Conservation (phyloP, 352 stramenopile species). For the Phytopythium kandeliae region DNA sequence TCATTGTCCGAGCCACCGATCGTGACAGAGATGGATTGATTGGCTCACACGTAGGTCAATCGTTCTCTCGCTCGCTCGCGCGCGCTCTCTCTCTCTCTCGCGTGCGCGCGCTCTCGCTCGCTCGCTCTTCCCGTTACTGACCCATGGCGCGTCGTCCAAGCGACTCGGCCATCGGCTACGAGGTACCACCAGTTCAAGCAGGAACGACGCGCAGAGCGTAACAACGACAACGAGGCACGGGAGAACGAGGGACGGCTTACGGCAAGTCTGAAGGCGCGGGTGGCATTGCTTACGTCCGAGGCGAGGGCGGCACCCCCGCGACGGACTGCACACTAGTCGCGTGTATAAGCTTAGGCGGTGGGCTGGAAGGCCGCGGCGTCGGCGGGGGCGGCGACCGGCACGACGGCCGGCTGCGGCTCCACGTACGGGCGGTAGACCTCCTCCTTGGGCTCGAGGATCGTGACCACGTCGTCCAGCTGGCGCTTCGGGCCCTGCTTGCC, state of each 20-base stretch:
- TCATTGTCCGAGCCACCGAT: too few species aligned
- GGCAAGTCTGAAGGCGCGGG: slow-evolving; percentile 7
- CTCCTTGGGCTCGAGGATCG: slow-evolving; percentile 99
- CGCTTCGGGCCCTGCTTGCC: slow-evolving; percentile 97
- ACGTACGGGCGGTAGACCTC: slow-evolving; percentile 85
- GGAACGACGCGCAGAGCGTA: not conserved
- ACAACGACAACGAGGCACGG: not conserved
- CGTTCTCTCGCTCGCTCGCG: too few species aligned
- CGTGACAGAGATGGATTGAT: too few species aligned
- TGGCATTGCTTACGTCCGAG: not conserved
- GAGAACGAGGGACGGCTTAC: not conserved
- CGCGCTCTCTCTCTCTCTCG: too few species aligned
- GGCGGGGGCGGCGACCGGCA: slow-evolving; percentile 23
- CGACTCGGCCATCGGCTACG: too few species aligned
- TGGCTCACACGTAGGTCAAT: too few species aligned
- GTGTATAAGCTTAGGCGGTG: slow-evolving; percentile 35
- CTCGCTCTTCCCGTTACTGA: too few species aligned
- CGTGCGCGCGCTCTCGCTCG: too few species aligned
- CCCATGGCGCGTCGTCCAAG: too few species aligned
- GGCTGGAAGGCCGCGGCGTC: slow-evolving; percentile 37
- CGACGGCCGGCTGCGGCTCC: slow-evolving; percentile 52
- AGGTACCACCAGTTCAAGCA: too few species aligned
- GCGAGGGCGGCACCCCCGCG: not conserved
- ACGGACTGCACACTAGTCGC: slow-evolving; percentile 2
- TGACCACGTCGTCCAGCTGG: slow-evolving; percentile 98